A percentile compares a stretch with the other conserved stretches of the same genome.
Conservation (phyloP, 495 filamentous ascomycete genomes). For the Aspergillus funiculosus region DNA sequence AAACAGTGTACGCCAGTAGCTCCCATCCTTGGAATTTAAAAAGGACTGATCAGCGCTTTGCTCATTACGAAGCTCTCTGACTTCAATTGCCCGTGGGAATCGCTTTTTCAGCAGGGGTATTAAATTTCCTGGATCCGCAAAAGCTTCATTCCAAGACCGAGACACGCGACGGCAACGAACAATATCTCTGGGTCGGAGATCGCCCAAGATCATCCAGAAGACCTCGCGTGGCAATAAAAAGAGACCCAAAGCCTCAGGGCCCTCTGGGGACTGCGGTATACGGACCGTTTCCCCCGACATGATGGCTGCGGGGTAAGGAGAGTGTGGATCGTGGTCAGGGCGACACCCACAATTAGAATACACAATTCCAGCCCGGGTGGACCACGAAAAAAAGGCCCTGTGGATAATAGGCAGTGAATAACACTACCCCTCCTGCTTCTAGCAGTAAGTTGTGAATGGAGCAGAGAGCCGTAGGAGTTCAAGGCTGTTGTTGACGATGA, state of each 20-base stretch:
- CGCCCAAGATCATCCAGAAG: constrained; percentile 37
- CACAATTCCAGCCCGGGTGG: no score
- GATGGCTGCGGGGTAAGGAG: constrained; percentile 8
- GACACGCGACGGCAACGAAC: constrained; percentile 53
- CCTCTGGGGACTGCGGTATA: constrained; percentile 5
- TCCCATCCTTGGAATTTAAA: constrained; percentile 1
- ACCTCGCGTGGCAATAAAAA: constrained; percentile 38
- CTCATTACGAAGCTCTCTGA: constrained; percentile 30
- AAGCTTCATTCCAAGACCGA: constrained; percentile 48
- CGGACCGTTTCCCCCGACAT: constrained; percentile 9
- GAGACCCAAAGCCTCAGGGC: constrained; percentile 15
- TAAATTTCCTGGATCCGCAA: constrained; percentile 43
- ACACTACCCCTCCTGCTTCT: no score
- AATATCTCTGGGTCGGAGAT: constrained; percentile 46
- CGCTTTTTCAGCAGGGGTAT: constrained; percentile 45
- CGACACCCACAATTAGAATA: no score
- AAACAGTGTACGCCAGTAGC: constrained; percentile 43
- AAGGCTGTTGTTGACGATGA: background rate
- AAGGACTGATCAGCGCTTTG: background rate
- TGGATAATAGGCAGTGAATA: no score
- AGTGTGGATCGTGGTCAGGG: no score
- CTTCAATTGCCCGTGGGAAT: constrained; percentile 52
- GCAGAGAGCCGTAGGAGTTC: no score
- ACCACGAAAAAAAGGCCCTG: no score
- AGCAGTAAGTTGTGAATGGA: no score